Conservation (phyloP, 305 asterid species). For the Andrographis paniculata region DNA sequence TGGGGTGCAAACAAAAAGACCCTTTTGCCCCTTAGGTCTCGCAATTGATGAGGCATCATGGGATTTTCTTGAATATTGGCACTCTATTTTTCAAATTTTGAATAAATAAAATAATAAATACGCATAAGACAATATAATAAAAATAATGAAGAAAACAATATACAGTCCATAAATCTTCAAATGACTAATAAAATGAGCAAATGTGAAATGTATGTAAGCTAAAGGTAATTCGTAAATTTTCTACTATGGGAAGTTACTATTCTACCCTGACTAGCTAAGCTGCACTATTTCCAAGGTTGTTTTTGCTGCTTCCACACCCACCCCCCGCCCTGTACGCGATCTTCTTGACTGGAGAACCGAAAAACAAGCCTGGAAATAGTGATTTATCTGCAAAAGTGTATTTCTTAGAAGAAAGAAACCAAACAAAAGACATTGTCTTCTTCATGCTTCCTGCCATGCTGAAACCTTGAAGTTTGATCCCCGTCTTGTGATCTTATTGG, state of each 20-base stretch:
- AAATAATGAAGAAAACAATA: neutral
- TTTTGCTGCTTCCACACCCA: constrained; percentile 32
- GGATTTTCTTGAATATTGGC: constrained; percentile 46
- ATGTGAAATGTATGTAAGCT: neutral
- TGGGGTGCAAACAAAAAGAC: no score
- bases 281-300: constrained; percentile 50
- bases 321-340: neutral
- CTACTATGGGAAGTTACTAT: neutral
- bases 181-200: no score
- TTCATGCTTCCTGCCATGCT: constrained; percentile 20
- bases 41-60: constrained; percentile 55
- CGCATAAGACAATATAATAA: neutral
- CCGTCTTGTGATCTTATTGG: constrained; percentile 18
- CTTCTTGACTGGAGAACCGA: constrained; percentile 17
- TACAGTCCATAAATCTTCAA: no score
- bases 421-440: constrained; percentile 8
- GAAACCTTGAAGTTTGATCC: constrained; percentile 19
- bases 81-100: constrained; percentile 13
- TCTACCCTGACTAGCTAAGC: neutral
- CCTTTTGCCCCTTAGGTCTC: constrained; percentile 22
- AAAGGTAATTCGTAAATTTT: neutral
- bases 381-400: constrained; percentile 16
- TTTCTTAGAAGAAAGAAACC: neutral
- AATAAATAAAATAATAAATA: constrained; percentile 1
- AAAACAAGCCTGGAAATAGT: constrained; percentile 64